Evolutionary conservation across 179 eudicot species (phyloP), one percentile per base, ranked within the genome.

Genomic region (Sideroxylon spinosum): DNA sequence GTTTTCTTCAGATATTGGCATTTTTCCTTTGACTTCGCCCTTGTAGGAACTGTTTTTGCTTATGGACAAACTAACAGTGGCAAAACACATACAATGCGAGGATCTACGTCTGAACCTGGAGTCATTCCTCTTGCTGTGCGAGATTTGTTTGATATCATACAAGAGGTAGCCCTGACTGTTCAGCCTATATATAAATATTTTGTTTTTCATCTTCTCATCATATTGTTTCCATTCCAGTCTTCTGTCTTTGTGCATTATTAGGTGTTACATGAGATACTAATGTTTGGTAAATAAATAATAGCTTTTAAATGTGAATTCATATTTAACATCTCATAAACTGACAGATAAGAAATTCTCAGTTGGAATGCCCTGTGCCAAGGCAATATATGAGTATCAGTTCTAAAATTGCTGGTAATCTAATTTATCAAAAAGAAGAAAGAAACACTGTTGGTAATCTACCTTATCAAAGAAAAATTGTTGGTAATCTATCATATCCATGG

Each of bases 41-140:
- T 77, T 75, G 26, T 81, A 95, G 98, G 98, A 37, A 95, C 99
- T 81, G 99, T 95, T 44, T 95, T 95, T 74, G 99, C 99, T 63
- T 95, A 95, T 85, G 99, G 99, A 60, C 99, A 95, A 81, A 93
- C 99, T 2, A 95, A 90, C 71, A 95, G 99, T 85, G 99, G 99
- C 6, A 95, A 95, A 78, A 95, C 99, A 44, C 95, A 95, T 85
- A 95, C 98, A 0, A 95, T 95, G 98, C 93, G 98, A 37, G 98
- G 98, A 68, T 86, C 92, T 62, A 66, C 76, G 57, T 77, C 83
- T 49, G 98, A 95, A 80, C 98, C 91, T 17, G 98, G 98, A 82
- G 98, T 95, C 74, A 95, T 95, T 70, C 97, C 97, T 60, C 92
- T 90, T 67, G 93, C 98, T 70, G 93, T 95, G 22, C 84, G 88